These are phyloP conservation scores for Fusarium albosuccineum DNA, from an alignment of 2,329 filamentous ascomycete genomes.

Conservation along the genomic window DNA sequence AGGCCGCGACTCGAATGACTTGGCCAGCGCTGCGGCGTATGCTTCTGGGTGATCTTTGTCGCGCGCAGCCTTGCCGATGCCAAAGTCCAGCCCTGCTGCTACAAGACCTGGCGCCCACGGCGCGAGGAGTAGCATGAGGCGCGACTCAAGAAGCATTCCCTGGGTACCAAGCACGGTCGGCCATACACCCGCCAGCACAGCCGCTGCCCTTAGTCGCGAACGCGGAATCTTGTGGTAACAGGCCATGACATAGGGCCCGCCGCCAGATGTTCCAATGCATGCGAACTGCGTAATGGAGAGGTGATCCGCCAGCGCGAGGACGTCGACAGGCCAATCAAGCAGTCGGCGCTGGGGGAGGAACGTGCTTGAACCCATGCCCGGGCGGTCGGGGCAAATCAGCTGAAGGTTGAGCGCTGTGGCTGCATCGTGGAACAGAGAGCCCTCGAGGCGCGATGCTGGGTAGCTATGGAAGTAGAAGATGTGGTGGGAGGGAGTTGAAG, in stretches of 20 bases:
- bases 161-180: constrained; percentile 20
- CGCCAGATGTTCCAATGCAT: constrained; percentile 48
- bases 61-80: constrained; percentile 15
- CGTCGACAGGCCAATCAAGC: constrained; percentile 46
- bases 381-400: constrained; percentile 52
- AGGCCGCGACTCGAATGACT: constrained; percentile 12
- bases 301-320: constrained; percentile 45
- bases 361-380: constrained; percentile 53
- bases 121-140: constrained; percentile 24
- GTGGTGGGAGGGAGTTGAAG: constrained; percentile 7
- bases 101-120: constrained; percentile 21
- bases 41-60: constrained; percentile 23
- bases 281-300: constrained; percentile 41
- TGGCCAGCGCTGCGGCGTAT: constrained; percentile 2
- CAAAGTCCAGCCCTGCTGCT: constrained; percentile 9
- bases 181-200: constrained; percentile 33
- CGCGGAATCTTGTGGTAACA: constrained; percentile 38
- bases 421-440: background rate
- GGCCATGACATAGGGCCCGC: constrained; percentile 48
- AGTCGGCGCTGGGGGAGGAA: constrained; percentile 45
- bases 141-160: constrained; percentile 28
- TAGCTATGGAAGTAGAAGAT: constrained; percentile 49
- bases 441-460: no score
- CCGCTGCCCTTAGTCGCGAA: constrained; percentile 12
- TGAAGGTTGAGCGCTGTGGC: constrained; percentile 36